Conservation (phyloP, 2,329 filamentous ascomycete genomes). For the Fusarium euwallaceae region DNA sequence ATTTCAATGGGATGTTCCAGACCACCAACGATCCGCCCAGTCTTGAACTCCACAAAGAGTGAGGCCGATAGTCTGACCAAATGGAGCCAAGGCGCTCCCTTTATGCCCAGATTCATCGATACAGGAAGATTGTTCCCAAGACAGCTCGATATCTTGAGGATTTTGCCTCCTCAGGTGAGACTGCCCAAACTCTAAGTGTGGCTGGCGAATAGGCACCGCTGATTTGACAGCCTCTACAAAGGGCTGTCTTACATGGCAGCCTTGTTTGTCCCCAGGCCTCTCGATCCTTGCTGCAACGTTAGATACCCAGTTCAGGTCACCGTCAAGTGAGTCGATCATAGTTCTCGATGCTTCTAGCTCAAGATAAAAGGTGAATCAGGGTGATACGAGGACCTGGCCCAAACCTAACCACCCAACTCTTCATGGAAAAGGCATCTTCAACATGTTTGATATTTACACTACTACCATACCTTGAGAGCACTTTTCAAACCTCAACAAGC, state of each 20-base stretch:
- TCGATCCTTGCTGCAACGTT: background rate
- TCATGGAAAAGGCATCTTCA: background rate
- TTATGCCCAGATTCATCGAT: background rate
- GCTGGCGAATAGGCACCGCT: background rate
- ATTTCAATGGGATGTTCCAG: background rate
- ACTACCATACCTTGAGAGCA: conserved; percentile 2
- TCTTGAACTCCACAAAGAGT: background rate
- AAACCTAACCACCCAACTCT: background rate
- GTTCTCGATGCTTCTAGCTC: background rate
- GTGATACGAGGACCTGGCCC: background rate
- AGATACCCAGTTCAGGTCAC: background rate
- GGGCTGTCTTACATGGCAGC: background rate
- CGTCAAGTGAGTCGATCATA: background rate
- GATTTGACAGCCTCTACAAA: background rate
- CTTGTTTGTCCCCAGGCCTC: background rate
- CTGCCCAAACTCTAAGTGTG: background rate
- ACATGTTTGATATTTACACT: conserved; percentile 44
- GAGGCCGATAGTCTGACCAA: background rate
- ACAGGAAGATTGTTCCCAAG: background rate
- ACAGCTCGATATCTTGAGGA: background rate
- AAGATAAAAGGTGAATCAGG: background rate
- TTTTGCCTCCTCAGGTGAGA: background rate
- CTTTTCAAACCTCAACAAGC: conserved; percentile 30
- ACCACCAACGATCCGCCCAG: background rate
- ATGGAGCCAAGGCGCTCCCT: background rate